Conservation (phyloP, 2,329 filamentous ascomycete genomes). For the Fusarium musae region DNA sequence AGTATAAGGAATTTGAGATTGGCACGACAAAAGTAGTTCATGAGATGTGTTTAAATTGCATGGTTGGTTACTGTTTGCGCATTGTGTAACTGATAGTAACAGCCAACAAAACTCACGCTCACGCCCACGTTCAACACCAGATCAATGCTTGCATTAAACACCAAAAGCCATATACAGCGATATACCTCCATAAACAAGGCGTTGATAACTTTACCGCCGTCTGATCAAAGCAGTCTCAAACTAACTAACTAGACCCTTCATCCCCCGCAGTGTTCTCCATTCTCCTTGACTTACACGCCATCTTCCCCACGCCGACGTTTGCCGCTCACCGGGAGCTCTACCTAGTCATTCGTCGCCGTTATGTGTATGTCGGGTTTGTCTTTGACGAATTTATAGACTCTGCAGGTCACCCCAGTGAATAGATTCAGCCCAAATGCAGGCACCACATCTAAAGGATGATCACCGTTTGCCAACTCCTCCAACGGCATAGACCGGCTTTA, state of each 20-base stretch:
- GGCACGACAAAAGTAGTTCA: neutral
- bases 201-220: neutral
- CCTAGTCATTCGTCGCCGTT: neutral
- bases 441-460: neutral
- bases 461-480: neutral
- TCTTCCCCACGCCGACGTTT: slow-evolving; percentile 33
- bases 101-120: neutral
- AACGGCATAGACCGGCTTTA: slow-evolving; percentile 35
- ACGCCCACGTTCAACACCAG: neutral
- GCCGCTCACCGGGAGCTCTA: slow-evolving; percentile 14
- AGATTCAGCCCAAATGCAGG: slow-evolving; percentile 12
- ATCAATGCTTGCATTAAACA: neutral
- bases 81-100: slow-evolving; percentile 1
- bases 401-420: neutral
- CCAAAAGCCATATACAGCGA: neutral
- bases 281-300: slow-evolving; percentile 13
- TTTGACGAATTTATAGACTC: neutral
- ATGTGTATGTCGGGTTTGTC: neutral
- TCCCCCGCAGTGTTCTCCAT: slow-evolving; percentile 5
- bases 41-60: neutral
- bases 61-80: neutral
- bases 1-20: neutral
- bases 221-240: neutral
- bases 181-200: neutral
- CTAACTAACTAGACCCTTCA: neutral